A percentile compares a stretch with the other conserved stretches of the same genome.
Evolutionary conservation across 2,329 filamentous ascomycete species (phyloP).

Genomic region (Sphaceloma murrayae): DNA sequence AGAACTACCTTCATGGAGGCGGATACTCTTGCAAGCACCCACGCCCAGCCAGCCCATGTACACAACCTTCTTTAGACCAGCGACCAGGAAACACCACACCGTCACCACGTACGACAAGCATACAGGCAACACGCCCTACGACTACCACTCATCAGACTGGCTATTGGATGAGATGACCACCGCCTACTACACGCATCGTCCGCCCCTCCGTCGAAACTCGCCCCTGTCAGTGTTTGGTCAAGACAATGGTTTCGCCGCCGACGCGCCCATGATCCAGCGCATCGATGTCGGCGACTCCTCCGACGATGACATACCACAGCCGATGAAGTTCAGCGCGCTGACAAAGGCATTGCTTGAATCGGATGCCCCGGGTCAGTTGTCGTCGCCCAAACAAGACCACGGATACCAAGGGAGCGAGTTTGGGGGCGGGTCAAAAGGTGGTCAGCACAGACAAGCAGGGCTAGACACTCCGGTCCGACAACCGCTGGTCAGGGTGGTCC

Average conservation of each 20-base stretch:
- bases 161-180: constrained; percentile 14
- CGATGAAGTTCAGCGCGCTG: constrained; percentile 86
- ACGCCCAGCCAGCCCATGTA: constrained; percentile 16
- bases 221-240: constrained; percentile 37
- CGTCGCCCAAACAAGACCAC: constrained; percentile 41
- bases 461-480: constrained; percentile 30
- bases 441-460: constrained; percentile 23
- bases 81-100: constrained; percentile 6
- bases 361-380: constrained; percentile 49
- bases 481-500: constrained; percentile 29
- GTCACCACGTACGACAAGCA: constrained; percentile 14
- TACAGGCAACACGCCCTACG: background rate
- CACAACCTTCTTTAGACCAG: constrained; percentile 16
- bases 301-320: constrained; percentile 82
- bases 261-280: constrained; percentile 39
- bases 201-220: constrained; percentile 35
- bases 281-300: constrained; percentile 68
- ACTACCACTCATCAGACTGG: constrained; percentile 14
- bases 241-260: constrained; percentile 37
- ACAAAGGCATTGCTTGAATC: constrained; percentile 71
- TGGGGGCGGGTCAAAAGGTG: constrained; percentile 24
- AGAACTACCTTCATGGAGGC: constrained; percentile 15
- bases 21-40: background rate
- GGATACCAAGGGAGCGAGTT: constrained; percentile 22
- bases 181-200: constrained; percentile 21